Percentiles rank a stretch among this genome's conserved stretches.
Evolutionary conservation across 495 filamentous ascomycete genomes (phyloP).

Genomic region (Corynascus novoguineensis): DNA sequence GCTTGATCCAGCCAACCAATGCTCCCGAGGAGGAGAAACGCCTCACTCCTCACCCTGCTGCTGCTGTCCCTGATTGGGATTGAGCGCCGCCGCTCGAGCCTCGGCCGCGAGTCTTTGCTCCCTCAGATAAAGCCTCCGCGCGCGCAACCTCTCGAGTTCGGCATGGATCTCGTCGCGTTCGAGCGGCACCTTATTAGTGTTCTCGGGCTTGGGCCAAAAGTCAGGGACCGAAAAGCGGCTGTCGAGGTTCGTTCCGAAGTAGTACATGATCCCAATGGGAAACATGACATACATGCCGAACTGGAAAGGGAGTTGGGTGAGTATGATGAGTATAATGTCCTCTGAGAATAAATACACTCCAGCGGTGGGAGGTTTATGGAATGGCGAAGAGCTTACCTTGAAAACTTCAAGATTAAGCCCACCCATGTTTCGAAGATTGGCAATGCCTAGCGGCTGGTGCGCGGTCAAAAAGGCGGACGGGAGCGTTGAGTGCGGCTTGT

Average conservation of each 20-base stretch:
- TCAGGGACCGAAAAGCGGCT: constrained; percentile 76
- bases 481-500: constrained; percentile 42
- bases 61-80: constrained; percentile 34
- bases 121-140: constrained; percentile 52
- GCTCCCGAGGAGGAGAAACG: not conserved
- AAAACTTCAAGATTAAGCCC: constrained; percentile 93
- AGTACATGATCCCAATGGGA: constrained; percentile 98
- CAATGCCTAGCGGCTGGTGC: not conserved
- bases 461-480: constrained; percentile 17
- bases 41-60: constrained; percentile 19
- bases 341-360: too few species aligned
- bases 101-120: constrained; percentile 54
- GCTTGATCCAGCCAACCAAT: too few species aligned
- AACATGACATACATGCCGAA: constrained; percentile 99
- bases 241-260: constrained; percentile 98
- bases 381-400: constrained; percentile 64
- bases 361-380: too few species aligned
- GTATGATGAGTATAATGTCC: too few species aligned
- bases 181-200: constrained; percentile 82
- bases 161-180: constrained; percentile 80
- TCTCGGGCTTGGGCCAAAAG: constrained; percentile 87
- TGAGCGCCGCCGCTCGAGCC: constrained; percentile 21
- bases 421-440: constrained; percentile 48
- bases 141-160: constrained; percentile 69
- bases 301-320: constrained; percentile 37